Conservation (phyloP, 352 stramenopile genomes). For the Phytopythium aichiense region DNA sequence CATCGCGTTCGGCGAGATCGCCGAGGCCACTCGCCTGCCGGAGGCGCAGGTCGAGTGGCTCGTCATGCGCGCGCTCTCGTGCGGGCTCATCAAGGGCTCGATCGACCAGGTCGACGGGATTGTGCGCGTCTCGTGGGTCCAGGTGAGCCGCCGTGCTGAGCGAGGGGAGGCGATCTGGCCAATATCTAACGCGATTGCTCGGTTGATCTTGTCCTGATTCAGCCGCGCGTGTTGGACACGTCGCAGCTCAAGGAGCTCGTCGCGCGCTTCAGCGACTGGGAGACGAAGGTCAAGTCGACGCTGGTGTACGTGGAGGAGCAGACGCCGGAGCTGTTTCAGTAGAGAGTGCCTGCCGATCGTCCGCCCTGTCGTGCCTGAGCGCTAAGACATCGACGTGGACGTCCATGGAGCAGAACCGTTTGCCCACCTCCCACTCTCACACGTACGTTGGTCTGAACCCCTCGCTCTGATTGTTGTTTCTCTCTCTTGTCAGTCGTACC, state of each 20-base stretch:
- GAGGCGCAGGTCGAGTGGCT: slow-evolving; percentile 97
- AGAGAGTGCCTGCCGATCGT: slow-evolving; percentile 6
- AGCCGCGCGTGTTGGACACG: slow-evolving; percentile 79
- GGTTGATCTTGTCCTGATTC: background rate
- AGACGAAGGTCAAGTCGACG: slow-evolving; percentile 83
- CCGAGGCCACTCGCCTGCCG: slow-evolving; percentile 77
- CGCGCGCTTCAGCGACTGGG: slow-evolving; percentile 61
- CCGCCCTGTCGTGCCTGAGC: background rate
- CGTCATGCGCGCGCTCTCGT: slow-evolving; percentile 96
- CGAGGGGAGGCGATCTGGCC: background rate
- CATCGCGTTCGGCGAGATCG: slow-evolving; percentile 94
- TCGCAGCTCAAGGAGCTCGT: slow-evolving; percentile 77
- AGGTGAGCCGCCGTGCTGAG: slow-evolving; percentile 28
- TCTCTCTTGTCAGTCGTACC: slow-evolving; percentile 37
- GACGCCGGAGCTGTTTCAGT: slow-evolving; percentile 85
- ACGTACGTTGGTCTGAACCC: background rate
- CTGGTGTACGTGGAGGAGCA: slow-evolving; percentile 85
- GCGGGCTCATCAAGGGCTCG: slow-evolving; percentile 93
- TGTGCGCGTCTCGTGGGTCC: slow-evolving; percentile 95
- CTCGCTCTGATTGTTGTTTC: background rate
- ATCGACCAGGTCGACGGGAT: slow-evolving; percentile 92
- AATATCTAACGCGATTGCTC: background rate
- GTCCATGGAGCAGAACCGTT: background rate
- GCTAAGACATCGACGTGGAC: background rate
- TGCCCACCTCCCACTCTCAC: background rate